Base-by-base conservation (phyloP, 768 basidiomycete genomes). In the Polyporus arcularius region DNA sequence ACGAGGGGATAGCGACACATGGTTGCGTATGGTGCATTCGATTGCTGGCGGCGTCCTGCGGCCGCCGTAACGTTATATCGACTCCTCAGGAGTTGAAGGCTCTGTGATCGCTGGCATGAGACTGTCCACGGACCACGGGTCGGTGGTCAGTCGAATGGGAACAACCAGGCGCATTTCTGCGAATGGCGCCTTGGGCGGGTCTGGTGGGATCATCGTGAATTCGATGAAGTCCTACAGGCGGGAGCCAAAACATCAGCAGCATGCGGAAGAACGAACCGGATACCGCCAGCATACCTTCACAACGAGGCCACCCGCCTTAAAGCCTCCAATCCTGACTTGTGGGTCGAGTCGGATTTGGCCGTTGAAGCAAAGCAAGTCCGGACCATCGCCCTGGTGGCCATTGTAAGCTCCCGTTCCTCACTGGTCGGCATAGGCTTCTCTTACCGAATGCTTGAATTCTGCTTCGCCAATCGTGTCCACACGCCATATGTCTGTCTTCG, bases 401-500 rank as follows among this genome's bases (percentile, higher is more conserved):
- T 2, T 31, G 6, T 39, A 2, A 15, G 9, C 5, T 7, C 10
- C 15, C 1, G 35, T 21, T 31, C 2, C 15, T 8, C 10, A 26
- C 12, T 5, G 7, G 15, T 12, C 15, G 41, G 32, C 10, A 47
- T 21, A 30, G 50, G 45, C 11, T 14, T 1, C 16, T 76, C 85
- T 32, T 60, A 88, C 87, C 60, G 76, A 74, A 67, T 81, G 82
- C 61, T 70, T 79, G 66, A 91, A 88, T 11, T 69, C 72, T n/a
- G 81, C 88, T 66, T 85, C 83, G 8, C 88, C 88, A 40, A 89
- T 84, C 57, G 74, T 77, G 62, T 86, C 85, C 1, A 84, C 79
- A 57, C 82, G 76, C 87, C 88, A 90, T 26, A 90, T 90, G 63
- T 89, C 85, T 2, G 86, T 80, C 70, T 85, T 88, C n/a, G 82